Conservation (phyloP, 352 stramenopile species). For the Pythium phragmiticola region DNA sequence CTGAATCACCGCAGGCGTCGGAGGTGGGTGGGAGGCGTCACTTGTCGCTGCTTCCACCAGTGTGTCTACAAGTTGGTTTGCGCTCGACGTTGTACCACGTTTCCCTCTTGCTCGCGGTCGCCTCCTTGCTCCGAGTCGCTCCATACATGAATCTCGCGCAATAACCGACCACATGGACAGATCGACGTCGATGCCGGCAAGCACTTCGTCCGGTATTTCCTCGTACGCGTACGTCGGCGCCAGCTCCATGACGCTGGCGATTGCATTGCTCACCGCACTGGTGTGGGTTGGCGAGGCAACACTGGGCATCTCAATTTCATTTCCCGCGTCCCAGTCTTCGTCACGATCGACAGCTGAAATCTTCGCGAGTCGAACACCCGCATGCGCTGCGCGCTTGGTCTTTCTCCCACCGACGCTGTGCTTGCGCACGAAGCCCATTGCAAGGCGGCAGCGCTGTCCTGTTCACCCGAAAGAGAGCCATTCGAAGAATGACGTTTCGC, state of each 20-base stretch:
- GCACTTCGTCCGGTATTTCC: constrained; percentile 62
- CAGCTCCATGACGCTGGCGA: constrained; percentile 34
- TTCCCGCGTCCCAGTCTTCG: background rate
- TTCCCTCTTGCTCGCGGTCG: background rate
- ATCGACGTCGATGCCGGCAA: constrained; percentile 54
- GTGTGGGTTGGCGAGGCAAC: background rate
- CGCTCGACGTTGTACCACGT: background rate
- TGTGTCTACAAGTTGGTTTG: constrained; percentile 43
- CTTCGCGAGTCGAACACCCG: constrained; percentile 48
- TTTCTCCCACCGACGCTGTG: background rate
- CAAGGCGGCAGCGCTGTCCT: background rate
- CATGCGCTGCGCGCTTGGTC: constrained; percentile 35
- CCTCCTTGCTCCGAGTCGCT: constrained; percentile 29
- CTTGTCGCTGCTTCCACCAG: background rate
- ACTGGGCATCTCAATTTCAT: background rate
- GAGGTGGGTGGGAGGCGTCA: background rate
- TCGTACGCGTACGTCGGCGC: constrained; percentile 51
- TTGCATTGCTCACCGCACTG: background rate
- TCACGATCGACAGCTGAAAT: constrained; percentile 19
- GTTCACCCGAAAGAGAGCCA: background rate
- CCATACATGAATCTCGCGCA: constrained; percentile 55
- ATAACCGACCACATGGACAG: constrained; percentile 68
- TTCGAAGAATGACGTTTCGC: background rate
- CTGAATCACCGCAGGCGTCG: constrained; percentile 8
- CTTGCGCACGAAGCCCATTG: constrained; percentile 20